Base-by-base conservation (phyloP, 331 rosid genomes). In the Quercus phellos region DNA sequence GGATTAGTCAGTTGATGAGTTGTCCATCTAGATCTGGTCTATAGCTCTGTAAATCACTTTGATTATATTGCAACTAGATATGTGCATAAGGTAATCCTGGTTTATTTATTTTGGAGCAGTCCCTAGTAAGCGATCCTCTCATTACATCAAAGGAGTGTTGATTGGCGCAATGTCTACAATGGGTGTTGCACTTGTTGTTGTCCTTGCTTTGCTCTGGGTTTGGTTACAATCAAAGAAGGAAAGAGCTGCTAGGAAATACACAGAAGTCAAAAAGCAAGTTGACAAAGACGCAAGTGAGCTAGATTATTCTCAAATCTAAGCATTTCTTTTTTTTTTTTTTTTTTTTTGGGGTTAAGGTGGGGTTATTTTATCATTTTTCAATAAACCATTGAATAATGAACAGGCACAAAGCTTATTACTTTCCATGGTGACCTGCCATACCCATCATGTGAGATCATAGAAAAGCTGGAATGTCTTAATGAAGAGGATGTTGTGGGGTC, bases 401-500 rank as follows among this genome's bases (percentile, higher is more conserved):
- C 83, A 95, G 99, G 94, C 80, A 87, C 92, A n/a, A 95, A 93
- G 80, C 92, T 95, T 59, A 91, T 95, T 76, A 93, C 99, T 21
- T 95, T 95, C 86, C 99, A 89, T 74, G 99, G 98, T 7, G 97
- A 95, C 82, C 80, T 95, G 66, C 97, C 92, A 6, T 90, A 95
- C 88, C 91, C 98, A 1, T 93, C 99, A 38, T 73, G 87, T 60
- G 92, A 91, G 78, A 90, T 95, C 78, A 82, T 95, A 30, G 99
- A 95, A 64, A 95, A 95, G 88, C 80, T 95, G 73, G 98, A 93
- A 82, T 79, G 94, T 35, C 93, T 95, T 14, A 92, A 90, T 50
- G 93, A 91, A 79, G 90, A 86, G 75, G 85, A 91, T 83, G 68
- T 91, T 63, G 90, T 95, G 53, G 99, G 99, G 4, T 91, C 98